Conservation (phyloP, 371 early-diverging fungal species). For the Mucor circinelloides region DNA sequence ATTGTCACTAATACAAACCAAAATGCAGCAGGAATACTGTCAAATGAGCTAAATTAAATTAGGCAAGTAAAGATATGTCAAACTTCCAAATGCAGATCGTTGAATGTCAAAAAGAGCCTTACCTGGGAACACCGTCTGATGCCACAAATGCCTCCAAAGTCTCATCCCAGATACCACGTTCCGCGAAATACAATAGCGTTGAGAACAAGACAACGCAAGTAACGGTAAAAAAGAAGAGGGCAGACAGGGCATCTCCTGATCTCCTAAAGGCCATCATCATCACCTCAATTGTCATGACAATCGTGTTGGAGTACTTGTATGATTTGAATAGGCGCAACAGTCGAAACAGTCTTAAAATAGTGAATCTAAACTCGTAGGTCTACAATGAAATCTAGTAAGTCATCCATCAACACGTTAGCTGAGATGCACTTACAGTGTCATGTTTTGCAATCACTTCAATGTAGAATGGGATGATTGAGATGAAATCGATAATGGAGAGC, state of each 20-base stretch:
- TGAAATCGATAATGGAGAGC: slow-evolving; percentile 75
- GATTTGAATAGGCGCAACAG: slow-evolving; percentile 81
- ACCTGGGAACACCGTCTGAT: slow-evolving; percentile 63
- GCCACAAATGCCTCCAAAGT: slow-evolving; percentile 72
- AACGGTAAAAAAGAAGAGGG: slow-evolving; percentile 77
- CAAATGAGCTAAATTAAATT: slow-evolving; percentile 59
- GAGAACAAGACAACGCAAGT: slow-evolving; percentile 77
- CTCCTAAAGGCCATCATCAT: slow-evolving; percentile 83
- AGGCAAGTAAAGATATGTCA: background rate
- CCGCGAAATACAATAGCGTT: slow-evolving; percentile 84
- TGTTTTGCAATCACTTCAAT: slow-evolving; percentile 70
- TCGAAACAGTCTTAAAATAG: slow-evolving; percentile 80
- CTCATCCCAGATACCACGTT: slow-evolving; percentile 82
- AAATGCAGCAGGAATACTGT: slow-evolving; percentile 82
- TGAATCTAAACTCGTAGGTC: slow-evolving; percentile 84
- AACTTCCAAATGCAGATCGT: background rate
- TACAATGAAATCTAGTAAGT: slow-evolving; percentile 18
- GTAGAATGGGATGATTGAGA: slow-evolving; percentile 83
- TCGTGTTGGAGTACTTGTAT: slow-evolving; percentile 76
- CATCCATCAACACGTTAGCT: background rate
- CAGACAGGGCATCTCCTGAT: slow-evolving; percentile 78
- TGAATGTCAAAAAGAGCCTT: slow-evolving; percentile 1
- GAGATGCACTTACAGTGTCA: slow-evolving; percentile 63
- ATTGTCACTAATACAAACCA: slow-evolving; percentile 86
- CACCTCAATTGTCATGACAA: slow-evolving; percentile 82